A percentile compares a stretch with the other conserved stretches of the same genome.
phyloP scores from a whole-genome alignment of 106 monocot species.

The Apostasia shenzhenica region DNA sequence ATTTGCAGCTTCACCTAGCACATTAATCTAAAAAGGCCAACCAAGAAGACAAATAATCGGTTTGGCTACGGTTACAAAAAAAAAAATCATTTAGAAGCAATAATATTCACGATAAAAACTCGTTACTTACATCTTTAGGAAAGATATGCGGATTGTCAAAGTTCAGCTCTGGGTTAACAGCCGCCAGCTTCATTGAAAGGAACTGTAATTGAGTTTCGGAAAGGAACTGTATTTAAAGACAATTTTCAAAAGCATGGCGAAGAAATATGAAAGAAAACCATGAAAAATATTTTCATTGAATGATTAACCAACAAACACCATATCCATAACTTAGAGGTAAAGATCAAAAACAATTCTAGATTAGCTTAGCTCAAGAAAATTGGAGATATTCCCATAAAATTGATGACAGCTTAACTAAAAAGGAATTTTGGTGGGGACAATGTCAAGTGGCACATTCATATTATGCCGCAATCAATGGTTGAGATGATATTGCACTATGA shows the following conservation, averaged over 20 bases:
- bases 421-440: too few relatives aligned
- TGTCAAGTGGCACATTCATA: too few relatives aligned
- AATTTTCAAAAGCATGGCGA: neutral
- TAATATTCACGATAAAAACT: neutral
- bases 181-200: slow-evolving; percentile 69
- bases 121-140: slow-evolving; percentile 43
- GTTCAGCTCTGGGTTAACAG: slow-evolving; percentile 57
- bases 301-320: neutral
- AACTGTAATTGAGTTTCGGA: slow-evolving; percentile 25
- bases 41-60: neutral
- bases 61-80: neutral
- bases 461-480: too few relatives aligned
- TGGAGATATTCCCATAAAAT: too few relatives aligned
- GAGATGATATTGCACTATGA: too few relatives aligned
- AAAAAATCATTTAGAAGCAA: neutral
- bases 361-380: neutral
- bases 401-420: too few relatives aligned
- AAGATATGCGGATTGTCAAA: slow-evolving; percentile 42
- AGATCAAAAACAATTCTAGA: neutral
- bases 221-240: neutral
- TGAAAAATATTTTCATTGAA: neutral
- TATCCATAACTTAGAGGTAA: neutral
- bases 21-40: slow-evolving; percentile 3
- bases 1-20: slow-evolving; percentile 12
- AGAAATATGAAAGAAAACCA: neutral